Percentiles rank a stretch among this genome's conserved stretches.
Evolutionary conservation across 345 rosid species (phyloP).

Genomic region (Eucalyptus leucophloia): DNA sequence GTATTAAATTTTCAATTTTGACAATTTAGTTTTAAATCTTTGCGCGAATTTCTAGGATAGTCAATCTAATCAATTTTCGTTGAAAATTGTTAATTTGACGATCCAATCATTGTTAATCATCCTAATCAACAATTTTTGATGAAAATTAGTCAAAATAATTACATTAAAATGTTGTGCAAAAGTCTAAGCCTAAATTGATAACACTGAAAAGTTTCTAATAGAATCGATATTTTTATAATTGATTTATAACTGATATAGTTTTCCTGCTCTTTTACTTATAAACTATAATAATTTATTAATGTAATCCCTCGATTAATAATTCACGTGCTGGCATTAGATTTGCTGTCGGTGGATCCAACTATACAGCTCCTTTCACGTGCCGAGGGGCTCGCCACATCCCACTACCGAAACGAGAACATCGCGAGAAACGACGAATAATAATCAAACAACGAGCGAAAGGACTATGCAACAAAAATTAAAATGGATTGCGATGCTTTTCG

Average conservation of each 20-base stretch:
- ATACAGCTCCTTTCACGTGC: neutral
- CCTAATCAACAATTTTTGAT: rapidly evolving
- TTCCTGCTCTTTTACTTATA: neutral
- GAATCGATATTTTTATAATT: neutral
- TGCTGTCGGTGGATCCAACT: neutral
- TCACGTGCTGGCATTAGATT: neutral
- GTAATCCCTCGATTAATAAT: neutral
- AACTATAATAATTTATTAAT: neutral
- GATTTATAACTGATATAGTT: neutral
- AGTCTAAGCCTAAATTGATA: rapidly evolving
- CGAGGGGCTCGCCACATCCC: neutral
- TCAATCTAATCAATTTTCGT: neutral
- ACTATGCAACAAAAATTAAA: neutral
- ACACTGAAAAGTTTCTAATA: rapidly evolving
- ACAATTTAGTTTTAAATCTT: neutral
- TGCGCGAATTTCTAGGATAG: rapidly evolving
- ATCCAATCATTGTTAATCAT: neutral
- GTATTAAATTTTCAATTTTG: neutral
- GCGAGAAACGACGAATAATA: neutral
- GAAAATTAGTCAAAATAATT: rapidly evolving
- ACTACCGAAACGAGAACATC: neutral
- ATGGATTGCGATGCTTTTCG: neutral
- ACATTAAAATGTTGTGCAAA: rapidly evolving
- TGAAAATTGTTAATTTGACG: neutral
- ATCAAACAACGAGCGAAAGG: neutral